These are phyloP conservation scores for Hyphodiscus hymeniophilus DNA, from an alignment of 495 filamentous ascomycete species.

Conservation along the genomic window DNA sequence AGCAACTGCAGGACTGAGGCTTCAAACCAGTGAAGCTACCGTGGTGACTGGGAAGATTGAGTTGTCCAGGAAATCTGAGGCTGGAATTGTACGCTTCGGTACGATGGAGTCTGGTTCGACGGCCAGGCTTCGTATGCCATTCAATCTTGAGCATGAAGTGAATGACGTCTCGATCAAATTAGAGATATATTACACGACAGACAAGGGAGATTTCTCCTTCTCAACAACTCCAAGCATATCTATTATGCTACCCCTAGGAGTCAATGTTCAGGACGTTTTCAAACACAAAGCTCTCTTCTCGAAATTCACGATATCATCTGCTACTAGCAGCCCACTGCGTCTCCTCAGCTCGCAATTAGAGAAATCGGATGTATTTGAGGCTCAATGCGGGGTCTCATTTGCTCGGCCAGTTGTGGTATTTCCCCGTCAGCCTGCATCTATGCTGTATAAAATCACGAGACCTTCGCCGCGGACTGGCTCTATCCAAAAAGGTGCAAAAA, in stretches of 20 bases:
- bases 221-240: slow-evolving; percentile 54
- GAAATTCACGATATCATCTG: slow-evolving; percentile 78
- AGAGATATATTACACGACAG: slow-evolving; percentile 72
- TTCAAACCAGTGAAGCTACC: slow-evolving; percentile 65
- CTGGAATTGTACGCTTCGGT: slow-evolving; percentile 60
- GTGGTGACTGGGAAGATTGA: slow-evolving; percentile 46
- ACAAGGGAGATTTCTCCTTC: slow-evolving; percentile 63
- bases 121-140: slow-evolving; percentile 63
- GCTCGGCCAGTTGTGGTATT: slow-evolving; percentile 57
- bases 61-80: slow-evolving; percentile 47
- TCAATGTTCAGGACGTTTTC: slow-evolving; percentile 96
- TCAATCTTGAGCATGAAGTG: slow-evolving; percentile 73
- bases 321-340: slow-evolving; percentile 63
- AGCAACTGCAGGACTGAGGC: slow-evolving; percentile 78
- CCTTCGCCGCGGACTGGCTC: background rate
- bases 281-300: slow-evolving; percentile 77
- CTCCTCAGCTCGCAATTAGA: slow-evolving; percentile 63
- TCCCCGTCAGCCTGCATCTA: slow-evolving; percentile 67
- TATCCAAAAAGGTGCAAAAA: slow-evolving; percentile 36
- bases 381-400: slow-evolving; percentile 48
- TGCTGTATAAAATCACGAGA: slow-evolving; percentile 69
- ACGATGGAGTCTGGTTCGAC: slow-evolving; percentile 40
- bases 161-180: slow-evolving; percentile 62
- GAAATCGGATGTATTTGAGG: slow-evolving; percentile 58
- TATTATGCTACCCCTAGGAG: slow-evolving; percentile 71